Base-by-base conservation (phyloP, 805 yeast species). In the Danielozyma ontarioensis region DNA sequence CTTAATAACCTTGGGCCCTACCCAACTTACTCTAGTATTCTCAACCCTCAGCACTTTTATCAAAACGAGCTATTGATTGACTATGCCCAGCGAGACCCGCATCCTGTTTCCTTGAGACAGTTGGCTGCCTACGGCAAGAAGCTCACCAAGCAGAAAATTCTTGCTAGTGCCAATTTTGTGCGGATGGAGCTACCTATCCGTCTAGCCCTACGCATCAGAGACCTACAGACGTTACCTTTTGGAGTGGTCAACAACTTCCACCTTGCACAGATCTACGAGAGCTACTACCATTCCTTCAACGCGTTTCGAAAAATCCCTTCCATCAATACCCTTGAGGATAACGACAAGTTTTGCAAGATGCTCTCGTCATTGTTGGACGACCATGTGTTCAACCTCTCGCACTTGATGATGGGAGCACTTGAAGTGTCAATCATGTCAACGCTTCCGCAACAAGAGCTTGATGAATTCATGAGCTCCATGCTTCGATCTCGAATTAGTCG, bases 61-160 rank as follows among this genome's bases (percentile, higher is more conserved):
- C 97, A 88, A 46, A 83, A 83, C 50, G 76, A 79, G 14, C 74
- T 80, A 4, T 62, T 87, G 37, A 58, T 76, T 49, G 68, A 70
- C 24, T 85, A 83, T 74, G 66, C 78, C 27, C 65, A 72, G 31
- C 74, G 78, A 42, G 52, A 52, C n/a, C 89, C 96, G 0, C 87
- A 86, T 53, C 96, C 97, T 0, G 94, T 90, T 15, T 81, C 96
- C 1, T 57, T 93, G n/a, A 68, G 86, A 33, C 97, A 90, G 48
- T 59, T 90, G 44, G 96, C 96, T 2, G 87, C 87, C 27, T 90
- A 83, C 53, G 97, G 96, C 29, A 80, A 81, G 46, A 74, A 73
- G 23, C 57, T 90, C 32, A 83, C 87, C 11, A 76, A 76, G 43
- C 85, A 80, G 24, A 88, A 89, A 59, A 69, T 90, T 31, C 63